phyloP scores from a whole-genome alignment of 2,329 filamentous ascomycete species.

The Bipolaris gigantea region DNA sequence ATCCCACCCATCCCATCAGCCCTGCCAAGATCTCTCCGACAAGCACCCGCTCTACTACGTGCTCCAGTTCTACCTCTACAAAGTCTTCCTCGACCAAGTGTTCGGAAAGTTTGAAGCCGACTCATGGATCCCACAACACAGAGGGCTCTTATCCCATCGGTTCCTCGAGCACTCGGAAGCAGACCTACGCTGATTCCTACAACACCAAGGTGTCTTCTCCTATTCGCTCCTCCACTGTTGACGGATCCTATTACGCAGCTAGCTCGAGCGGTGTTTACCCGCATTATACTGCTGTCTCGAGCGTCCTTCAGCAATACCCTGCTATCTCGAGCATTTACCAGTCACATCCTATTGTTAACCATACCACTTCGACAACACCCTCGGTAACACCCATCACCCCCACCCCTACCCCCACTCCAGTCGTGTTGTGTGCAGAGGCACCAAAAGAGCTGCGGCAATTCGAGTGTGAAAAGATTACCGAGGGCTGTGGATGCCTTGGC shows the following conservation, averaged over 20 bases:
- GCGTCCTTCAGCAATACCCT: not conserved
- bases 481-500: not conserved
- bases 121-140: not conserved
- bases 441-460: not conserved
- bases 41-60: not conserved
- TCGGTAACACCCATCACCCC: not conserved
- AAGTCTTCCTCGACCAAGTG: not conserved
- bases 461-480: not conserved
- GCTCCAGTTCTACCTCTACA: not conserved
- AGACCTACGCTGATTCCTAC: not conserved
- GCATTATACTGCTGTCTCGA: not conserved
- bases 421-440: not conserved
- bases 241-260: not conserved
- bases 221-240: not conserved
- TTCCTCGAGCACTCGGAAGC: not conserved
- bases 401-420: not conserved
- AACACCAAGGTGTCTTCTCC: not conserved
- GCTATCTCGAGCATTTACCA: not conserved
- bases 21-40: not conserved
- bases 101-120: not conserved
- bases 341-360: not conserved
- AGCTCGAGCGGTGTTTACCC: not conserved
- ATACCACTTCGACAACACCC: not conserved
- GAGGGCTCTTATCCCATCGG: not conserved
- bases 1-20: not conserved